Conservation (phyloP, 176 grass and related monocot genomes). For the Oryza australiensis region DNA sequence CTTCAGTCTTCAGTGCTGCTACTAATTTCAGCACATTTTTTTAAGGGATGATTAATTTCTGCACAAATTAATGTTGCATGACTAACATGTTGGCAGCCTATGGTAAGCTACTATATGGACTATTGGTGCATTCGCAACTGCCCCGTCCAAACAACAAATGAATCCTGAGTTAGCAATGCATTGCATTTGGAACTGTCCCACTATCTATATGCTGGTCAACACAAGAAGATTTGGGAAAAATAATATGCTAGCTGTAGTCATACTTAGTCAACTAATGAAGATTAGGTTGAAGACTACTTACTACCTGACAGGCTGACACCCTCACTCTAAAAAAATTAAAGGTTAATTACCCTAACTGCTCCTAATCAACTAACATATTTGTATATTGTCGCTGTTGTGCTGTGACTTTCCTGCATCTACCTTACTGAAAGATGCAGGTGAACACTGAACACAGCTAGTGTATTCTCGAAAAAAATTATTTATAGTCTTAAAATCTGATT, state of each 20-base stretch:
- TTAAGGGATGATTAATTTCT: not conserved
- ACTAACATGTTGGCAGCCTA: not conserved
- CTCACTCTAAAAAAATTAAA: not conserved
- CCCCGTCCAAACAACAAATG: not conserved
- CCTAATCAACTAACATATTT: not conserved
- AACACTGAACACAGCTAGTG: not conserved
- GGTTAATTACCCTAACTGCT: not conserved
- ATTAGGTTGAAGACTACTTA: conserved; percentile 21
- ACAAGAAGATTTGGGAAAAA: not conserved
- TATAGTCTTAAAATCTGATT: not conserved
- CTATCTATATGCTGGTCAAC: not conserved
- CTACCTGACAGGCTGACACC: not conserved
- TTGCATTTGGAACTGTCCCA: conserved; percentile 20
- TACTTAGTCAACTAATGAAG: conserved; percentile 13
- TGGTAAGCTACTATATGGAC: not conserved
- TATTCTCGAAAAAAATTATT: not conserved
- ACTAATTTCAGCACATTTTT: not conserved
- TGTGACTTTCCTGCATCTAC: not conserved
- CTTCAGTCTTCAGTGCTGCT: conserved; percentile 6
- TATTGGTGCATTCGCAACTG: conserved; percentile 8
- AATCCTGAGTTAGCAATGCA: not conserved
- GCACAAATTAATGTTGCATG: not conserved
- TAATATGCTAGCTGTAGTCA: not conserved
- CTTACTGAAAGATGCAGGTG: not conserved
- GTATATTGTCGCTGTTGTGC: not conserved